phyloP scores from a whole-genome alignment of 805 yeast genomes.

The Wickerhamiella domercqiae region DNA sequence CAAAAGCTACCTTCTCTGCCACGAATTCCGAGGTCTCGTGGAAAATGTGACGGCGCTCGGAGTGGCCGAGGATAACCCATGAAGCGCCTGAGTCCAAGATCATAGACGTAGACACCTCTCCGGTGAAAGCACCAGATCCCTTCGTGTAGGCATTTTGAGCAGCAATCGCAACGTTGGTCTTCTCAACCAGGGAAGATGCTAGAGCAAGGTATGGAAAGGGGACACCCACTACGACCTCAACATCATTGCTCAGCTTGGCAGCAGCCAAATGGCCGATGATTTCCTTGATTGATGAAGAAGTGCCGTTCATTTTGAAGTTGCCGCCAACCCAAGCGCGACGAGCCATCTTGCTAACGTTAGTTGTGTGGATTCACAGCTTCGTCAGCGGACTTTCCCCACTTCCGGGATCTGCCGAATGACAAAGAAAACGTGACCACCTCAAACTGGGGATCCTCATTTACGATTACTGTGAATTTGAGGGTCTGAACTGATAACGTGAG shows the following conservation, averaged over 20 bases:
- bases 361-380: background rate
- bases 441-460: too few species aligned
- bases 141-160: conserved; percentile 86
- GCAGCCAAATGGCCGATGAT: conserved; percentile 74
- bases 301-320: conserved; percentile 97
- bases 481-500: too few species aligned
- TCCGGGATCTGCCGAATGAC: too few species aligned
- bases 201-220: conserved; percentile 84
- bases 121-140: conserved; percentile 94
- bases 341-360: conserved; percentile 31
- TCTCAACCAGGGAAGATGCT: conserved; percentile 55
- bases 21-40: conserved; percentile 79
- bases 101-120: conserved; percentile 83
- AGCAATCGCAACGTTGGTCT: conserved; percentile 57
- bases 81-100: conserved; percentile 81
- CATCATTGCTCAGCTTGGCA: conserved; percentile 58
- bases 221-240: conserved; percentile 90
- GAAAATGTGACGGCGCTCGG: conserved; percentile 93
- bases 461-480: too few species aligned
- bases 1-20: conserved; percentile 89
- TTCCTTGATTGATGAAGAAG: conserved; percentile 65
- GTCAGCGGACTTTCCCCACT: background rate
- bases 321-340: conserved; percentile 97
- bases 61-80: conserved; percentile 96
- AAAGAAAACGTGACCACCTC: too few species aligned